Evolutionary conservation across 306 rosid genomes (phyloP).

Genomic region (Dalbergia cochinchinensis): DNA sequence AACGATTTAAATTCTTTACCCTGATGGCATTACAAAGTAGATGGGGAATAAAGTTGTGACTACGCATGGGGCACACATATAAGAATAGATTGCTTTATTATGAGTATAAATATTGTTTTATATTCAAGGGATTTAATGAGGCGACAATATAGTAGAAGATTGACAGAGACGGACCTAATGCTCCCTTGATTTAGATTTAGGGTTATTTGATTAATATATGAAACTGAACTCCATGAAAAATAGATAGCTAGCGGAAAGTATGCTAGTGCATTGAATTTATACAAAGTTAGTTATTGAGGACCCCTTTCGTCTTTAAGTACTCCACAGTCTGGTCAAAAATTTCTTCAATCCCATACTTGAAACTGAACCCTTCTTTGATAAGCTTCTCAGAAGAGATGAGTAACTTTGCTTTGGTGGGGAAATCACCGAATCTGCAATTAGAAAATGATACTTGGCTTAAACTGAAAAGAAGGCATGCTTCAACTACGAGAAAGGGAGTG

Average conservation of each 20-base stretch:
- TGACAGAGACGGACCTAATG: constrained; percentile 16
- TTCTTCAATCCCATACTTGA: constrained; percentile 69
- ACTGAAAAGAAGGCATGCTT: too few species aligned
- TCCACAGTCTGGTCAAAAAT: constrained; percentile 72
- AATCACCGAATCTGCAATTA: constrained; percentile 68
- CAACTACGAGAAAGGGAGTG: too few species aligned
- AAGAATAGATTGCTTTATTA: neutral
- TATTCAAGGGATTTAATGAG: neutral
- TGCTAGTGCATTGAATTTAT: constrained; percentile 24
- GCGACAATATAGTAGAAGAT: constrained; percentile 18
- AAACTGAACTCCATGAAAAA: constrained; percentile 16
- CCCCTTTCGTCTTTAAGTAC: constrained; percentile 70
- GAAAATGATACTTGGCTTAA: too few species aligned
- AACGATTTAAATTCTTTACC: constrained; percentile 1
- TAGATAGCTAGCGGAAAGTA: neutral
- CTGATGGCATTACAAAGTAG: neutral
- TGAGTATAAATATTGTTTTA: neutral
- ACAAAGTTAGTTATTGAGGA: constrained; percentile 52
- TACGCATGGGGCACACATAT: neutral
- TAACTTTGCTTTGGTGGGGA: constrained; percentile 69
- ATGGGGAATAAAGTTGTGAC: neutral
- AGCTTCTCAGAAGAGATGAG: constrained; percentile 73
- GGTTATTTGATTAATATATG: neutral
- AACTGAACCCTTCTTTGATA: constrained; percentile 77
- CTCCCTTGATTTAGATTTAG: constrained; percentile 28